Base-by-base conservation (phyloP, 306 rosid species). In the Cucumis cinereus region DNA sequence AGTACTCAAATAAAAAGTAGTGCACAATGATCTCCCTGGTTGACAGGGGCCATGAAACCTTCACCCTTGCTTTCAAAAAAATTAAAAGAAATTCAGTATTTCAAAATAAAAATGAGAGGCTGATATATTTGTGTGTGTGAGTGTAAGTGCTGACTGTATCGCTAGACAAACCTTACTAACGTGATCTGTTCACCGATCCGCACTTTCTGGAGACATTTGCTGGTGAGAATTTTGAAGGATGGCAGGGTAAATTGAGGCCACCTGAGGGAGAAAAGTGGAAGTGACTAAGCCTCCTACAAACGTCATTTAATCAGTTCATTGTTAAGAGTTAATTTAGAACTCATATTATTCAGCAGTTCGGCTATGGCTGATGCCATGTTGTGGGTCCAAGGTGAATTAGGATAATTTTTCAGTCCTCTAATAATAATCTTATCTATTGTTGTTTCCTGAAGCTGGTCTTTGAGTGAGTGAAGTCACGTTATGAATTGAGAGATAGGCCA, bases 21-120 rank as follows among this genome's bases (percentile, higher is more conserved):
- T 92, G 98, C 68, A 90, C 76, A 62, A 90, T 56, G 36, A 88
- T 93, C 83, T 95, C 99, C 89, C 99, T 95, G 50, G 89, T 63
- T 19, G 99, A 89, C 77, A 92, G 86, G 2, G 99, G 99, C 99
- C 98, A 95, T 4, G 98, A 79, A 78, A 89, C 77, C 89, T 94
- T 94, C 90, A 91, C 58, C 93, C 98, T 94, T 91, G 80, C 95
- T 91, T 89, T 84, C 96, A 86, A 84, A 82, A 82, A 91, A 87
- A 81, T 75, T 35, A 71, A 64, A 80, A 77, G 69, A 87, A 81
- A 77, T 60, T 87, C 82, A 88, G 86, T 67, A 63, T 80, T 72
- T 22, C 58, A 79, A 84, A 83, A 30, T 33, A 16, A 45, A 77
- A 62, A 43, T 61, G 54, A 62, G 22, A 50, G 53, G 49, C 15